Conservation (phyloP, 257 asterid species). For the Solanum acaule region DNA sequence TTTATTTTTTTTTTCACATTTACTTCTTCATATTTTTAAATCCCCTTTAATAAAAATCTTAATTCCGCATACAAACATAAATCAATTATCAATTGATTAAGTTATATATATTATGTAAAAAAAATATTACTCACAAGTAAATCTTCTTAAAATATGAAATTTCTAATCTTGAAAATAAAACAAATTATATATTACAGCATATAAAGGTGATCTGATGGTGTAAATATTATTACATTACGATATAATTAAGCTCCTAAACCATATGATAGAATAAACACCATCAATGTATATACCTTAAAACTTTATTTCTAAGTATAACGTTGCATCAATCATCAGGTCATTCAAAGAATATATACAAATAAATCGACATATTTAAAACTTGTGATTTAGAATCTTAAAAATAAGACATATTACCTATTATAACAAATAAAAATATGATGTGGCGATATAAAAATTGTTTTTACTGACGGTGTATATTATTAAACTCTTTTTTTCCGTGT, state of each 20-base stretch:
- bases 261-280: neutral
- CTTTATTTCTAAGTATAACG: neutral
- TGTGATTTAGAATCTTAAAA: neutral
- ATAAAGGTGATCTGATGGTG: neutral
- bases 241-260: neutral
- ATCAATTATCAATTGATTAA: neutral
- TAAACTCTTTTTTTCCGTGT: neutral
- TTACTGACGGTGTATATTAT: neutral
- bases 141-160: neutral
- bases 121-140: neutral
- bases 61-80: neutral
- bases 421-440: neutral
- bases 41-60: neutral
- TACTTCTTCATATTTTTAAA: neutral
- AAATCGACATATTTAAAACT: neutral
- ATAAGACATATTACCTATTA: fast-evolving
- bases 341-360: neutral
- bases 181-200: neutral
- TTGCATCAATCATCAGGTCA: neutral
- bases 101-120: neutral
- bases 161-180: neutral
- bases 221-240: neutral
- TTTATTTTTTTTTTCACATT: neutral
- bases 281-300: neutral
- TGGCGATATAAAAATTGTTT: neutral